Percentiles rank a stretch among this genome's conserved stretches.
Evolutionary conservation across 1,284 basidiomycete species (phyloP).

Genomic region (Apiotrichum gamsii): DNA sequence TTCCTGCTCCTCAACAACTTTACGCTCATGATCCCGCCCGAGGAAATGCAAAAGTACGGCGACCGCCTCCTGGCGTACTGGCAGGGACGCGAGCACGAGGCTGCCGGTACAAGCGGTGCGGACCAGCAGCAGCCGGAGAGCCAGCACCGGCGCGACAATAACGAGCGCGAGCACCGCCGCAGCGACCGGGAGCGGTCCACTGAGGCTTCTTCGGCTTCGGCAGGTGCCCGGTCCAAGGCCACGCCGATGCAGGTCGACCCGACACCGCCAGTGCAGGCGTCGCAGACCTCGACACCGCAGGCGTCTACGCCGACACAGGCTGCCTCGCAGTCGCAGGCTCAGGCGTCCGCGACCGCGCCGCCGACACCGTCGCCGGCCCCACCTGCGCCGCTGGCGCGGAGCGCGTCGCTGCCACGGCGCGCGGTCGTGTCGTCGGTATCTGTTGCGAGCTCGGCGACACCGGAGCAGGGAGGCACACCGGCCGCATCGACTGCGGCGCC

Average conservation of each 20-base stretch:
- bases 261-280: too few relatives aligned
- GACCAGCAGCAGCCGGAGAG: slow-evolving; percentile 3
- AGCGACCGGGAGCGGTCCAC: not conserved
- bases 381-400: not conserved
- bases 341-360: not conserved
- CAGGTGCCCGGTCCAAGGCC: not conserved
- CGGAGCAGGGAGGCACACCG: too few relatives aligned
- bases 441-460: too few relatives aligned
- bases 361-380: not conserved
- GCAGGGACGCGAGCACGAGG: slow-evolving; percentile 30
- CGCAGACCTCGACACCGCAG: too few relatives aligned
- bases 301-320: too few relatives aligned
- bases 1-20: slow-evolving; percentile 97
- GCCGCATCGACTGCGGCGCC: not conserved
- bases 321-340: not conserved
- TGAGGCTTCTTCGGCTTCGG: too few relatives aligned
- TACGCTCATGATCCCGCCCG: slow-evolving; percentile 72
- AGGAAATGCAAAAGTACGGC: slow-evolving; percentile 93
- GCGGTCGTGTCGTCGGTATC: too few relatives aligned
- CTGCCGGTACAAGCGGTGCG: too few relatives aligned
- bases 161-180: slow-evolving; percentile 4
- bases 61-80: slow-evolving; percentile 67
- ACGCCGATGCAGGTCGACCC: too few relatives aligned
- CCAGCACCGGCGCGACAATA: slow-evolving; percentile 6
- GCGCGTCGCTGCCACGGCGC: not conserved